Conservation (phyloP, 2,329 filamentous ascomycete genomes). For the Neoscytalidium dimidiatum region DNA sequence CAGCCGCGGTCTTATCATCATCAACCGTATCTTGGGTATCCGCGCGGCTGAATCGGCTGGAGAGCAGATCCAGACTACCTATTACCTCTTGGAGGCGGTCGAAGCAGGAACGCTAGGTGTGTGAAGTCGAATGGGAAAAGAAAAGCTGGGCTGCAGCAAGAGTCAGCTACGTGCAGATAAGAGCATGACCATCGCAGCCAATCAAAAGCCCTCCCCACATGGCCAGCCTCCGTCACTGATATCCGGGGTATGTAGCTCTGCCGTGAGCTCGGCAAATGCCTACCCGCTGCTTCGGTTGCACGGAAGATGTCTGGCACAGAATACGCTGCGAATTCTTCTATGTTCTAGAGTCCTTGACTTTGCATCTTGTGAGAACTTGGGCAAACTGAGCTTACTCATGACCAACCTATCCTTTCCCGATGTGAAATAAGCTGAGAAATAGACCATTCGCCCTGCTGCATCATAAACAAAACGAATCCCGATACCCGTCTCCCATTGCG, state of each 20-base stretch:
- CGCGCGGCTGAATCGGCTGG: not conserved
- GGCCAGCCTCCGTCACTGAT: not conserved
- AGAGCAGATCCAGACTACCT: not conserved
- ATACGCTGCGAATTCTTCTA: not conserved
- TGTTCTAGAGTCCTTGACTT: not conserved
- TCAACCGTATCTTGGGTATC: not conserved
- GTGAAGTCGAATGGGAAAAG: not conserved
- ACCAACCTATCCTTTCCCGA: not conserved
- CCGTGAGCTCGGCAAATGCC: not conserved
- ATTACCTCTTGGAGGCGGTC: not conserved
- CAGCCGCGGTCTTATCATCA: no score
- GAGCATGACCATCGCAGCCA: constrained; percentile 1
- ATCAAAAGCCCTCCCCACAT: not conserved
- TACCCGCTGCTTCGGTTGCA: not conserved
- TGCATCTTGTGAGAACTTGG: not conserved
- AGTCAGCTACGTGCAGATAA: constrained; percentile 5
- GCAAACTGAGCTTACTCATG: not conserved
- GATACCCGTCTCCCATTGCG: constrained; percentile 3
- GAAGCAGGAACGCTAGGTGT: not conserved
- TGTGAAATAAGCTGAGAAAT: not conserved
- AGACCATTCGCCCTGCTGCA: not conserved
- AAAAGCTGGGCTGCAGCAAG: not conserved
- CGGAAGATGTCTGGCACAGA: not conserved
- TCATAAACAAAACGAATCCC: not conserved
- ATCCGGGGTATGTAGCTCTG: not conserved